Evolutionary conservation across 805 yeast species (phyloP), one percentile per base, ranked within the genome.

Genomic region (Metschnikowia baotianmanensis): DNA sequence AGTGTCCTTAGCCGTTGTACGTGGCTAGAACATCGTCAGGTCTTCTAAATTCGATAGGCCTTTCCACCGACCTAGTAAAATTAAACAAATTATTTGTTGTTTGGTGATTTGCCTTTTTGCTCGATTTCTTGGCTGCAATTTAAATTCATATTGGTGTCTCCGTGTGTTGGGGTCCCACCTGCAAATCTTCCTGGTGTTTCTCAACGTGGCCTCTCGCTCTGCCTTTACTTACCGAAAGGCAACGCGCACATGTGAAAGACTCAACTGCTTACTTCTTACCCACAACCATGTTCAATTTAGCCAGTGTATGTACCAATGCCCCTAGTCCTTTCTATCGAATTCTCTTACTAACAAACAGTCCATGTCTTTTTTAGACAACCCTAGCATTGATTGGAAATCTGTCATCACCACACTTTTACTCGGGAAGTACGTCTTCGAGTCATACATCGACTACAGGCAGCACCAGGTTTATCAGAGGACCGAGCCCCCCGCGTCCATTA

Each of bases 301-400:
- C 54, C 28, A 46, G 42, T 30, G 54, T 50, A 50, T 36, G 54
- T 46, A 4, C 9, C 25, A 26, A n/a, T n/a, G n/a, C n/a, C n/a
- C n/a, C n/a, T n/a, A n/a, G n/a, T n/a, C n/a, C n/a, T n/a, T n/a
- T n/a, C n/a, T 8, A 6, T 9, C 7, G 12, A 32, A 31, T 18
- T 10, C 13, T 20, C 21, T n/a, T 31, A 15, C 64, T 61, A 61
- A 61, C 59, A 21, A 12, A 10, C 18, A 67, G 73, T 46, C 80
- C 10, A 76, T 81, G 45, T 56, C 72, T 3, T 62, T 76, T 24
- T 65, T 83, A 45, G 96, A 88, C 57, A 68, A 65, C 35, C 82
- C 93, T 3, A 71, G 73, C 12, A 76, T 87, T 54, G 76, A 88
- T 46, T 93, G 96, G 96, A 88, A 87, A 57, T 55, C 72, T 10